These are phyloP conservation scores for Hanseniaspora lachancei DNA, from an alignment of 805 yeast species.

Conservation along the genomic window DNA sequence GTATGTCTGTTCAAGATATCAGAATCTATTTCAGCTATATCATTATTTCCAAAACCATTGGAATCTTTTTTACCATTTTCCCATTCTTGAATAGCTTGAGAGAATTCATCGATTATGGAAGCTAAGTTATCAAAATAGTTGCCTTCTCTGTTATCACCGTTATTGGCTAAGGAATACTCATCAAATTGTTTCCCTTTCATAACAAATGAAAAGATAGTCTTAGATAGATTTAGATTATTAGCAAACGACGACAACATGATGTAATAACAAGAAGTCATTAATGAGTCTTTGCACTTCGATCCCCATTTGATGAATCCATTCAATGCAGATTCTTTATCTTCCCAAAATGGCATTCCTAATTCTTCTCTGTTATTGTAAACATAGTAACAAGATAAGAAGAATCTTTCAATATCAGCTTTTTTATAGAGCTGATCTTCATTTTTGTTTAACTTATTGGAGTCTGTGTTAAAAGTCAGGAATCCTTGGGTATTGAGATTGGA, in stretches of 20 bases:
- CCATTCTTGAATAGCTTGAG: constrained; percentile 31
- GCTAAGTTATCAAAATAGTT: constrained; percentile 18
- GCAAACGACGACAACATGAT: constrained; percentile 67
- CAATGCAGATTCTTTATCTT: constrained; percentile 47
- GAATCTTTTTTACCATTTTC: constrained; percentile 16
- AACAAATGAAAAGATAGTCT: constrained; percentile 37
- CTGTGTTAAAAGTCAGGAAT: not conserved
- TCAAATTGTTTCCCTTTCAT: not conserved
- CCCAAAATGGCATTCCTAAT: constrained; percentile 53
- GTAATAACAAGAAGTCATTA: constrained; percentile 72
- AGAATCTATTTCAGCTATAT: not conserved
- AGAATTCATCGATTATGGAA: constrained; percentile 42
- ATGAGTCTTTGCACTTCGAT: constrained; percentile 60
- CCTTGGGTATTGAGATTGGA: constrained; percentile 29
- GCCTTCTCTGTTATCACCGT: not conserved
- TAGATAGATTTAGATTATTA: constrained; percentile 4
- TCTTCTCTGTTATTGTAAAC: constrained; percentile 52
- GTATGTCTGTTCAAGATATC: constrained; percentile 8
- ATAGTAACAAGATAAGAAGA: constrained; percentile 61
- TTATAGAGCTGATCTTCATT: constrained; percentile 44
- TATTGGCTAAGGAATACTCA: not conserved
- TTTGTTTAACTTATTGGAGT: not conserved
- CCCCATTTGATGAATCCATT: constrained; percentile 86
- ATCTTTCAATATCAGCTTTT: constrained; percentile 76
- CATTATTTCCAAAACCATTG: constrained; percentile 14